Evolutionary conservation across 129 eudicot species (phyloP), one percentile per base, ranked within the genome.

Genomic region (Artemisia tridentata): DNA sequence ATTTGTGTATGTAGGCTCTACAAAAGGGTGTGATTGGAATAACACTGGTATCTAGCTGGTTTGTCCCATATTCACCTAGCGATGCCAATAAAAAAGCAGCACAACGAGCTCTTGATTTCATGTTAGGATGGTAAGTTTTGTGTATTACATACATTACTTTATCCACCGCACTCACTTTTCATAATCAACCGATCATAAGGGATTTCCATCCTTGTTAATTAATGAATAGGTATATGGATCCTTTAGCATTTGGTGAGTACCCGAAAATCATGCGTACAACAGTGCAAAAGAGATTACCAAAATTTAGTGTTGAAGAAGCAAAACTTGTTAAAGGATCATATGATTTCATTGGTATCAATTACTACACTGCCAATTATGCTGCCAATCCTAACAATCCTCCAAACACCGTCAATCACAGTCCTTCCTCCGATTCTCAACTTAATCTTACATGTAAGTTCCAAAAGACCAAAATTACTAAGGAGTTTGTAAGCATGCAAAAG

Each of bases 21-120:
- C 89, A 85, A 76, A 78, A 81, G 31, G 89, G 88, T 20, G 56
- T 29, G 43, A 80, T 84, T 19, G 88, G 88, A 20, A 84, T 84
- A 8, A 45, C 79, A 1, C 54, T 81, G 18, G 75, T 65, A 45
- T 18, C 78, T 2, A 2, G 38, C 9, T 81, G 81, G 85, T 53
- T 64, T 23, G 4, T 76, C 2, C 81, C 85, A 13, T 65, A 18
- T 43, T 65, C 81, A 1, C 11, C 50, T 15, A 16, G 75, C 19
- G 23, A 15, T 10, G 65, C 4, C 4, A 46, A 81, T 54, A 54
- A 61, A 38, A 3, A 54, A 14, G 78, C 85, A 0, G 75, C 70
- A 6, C 54, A 55, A 29, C 68, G 85, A 64, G 85, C 81, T 15
- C 51, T 75, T 19, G 81, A 81, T 69, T 81, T 81, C 68, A 76